Evolutionary conservation across 306 rosid species (phyloP).

Genomic region (Begonia peltatifolia): DNA sequence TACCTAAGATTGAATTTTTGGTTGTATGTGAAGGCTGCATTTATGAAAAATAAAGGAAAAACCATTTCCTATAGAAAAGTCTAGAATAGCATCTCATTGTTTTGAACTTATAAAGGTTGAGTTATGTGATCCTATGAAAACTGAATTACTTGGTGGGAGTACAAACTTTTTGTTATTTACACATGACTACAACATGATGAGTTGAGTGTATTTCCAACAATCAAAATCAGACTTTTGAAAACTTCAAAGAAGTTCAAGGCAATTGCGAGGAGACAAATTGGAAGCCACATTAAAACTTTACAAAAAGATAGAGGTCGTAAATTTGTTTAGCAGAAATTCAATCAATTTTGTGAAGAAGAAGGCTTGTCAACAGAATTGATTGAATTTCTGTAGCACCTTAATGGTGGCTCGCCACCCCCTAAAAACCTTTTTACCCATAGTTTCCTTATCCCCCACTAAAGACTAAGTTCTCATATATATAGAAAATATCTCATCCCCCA

Average conservation of each 20-base stretch:
- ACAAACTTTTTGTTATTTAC: slow-evolving; percentile 2
- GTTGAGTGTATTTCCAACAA: neutral
- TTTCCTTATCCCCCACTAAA: too few species aligned
- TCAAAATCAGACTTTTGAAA: slow-evolving; percentile 1
- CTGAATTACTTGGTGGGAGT: slow-evolving; percentile 1
- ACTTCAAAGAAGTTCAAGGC: slow-evolving; percentile 2
- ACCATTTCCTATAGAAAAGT: neutral
- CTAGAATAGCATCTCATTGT: neutral
- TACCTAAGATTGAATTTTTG: too few species aligned
- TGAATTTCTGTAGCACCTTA: too few species aligned
- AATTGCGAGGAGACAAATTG: neutral
- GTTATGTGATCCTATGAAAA: neutral
- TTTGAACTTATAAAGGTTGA: neutral
- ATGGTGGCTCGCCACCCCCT: too few species aligned
- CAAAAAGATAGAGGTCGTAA: neutral
- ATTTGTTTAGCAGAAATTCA: too few species aligned
- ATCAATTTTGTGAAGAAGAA: too few species aligned
- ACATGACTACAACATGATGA: slow-evolving; percentile 3
- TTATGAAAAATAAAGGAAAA: neutral
- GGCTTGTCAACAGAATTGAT: too few species aligned
- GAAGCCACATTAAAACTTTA: neutral
- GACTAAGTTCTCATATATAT: too few species aligned
- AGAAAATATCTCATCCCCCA: too few species aligned
- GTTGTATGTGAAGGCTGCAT: neutral
- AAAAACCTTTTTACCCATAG: too few species aligned